phyloP scores from a whole-genome alignment of 2,329 filamentous ascomycete genomes.

The Paramyrothecium roridum region DNA sequence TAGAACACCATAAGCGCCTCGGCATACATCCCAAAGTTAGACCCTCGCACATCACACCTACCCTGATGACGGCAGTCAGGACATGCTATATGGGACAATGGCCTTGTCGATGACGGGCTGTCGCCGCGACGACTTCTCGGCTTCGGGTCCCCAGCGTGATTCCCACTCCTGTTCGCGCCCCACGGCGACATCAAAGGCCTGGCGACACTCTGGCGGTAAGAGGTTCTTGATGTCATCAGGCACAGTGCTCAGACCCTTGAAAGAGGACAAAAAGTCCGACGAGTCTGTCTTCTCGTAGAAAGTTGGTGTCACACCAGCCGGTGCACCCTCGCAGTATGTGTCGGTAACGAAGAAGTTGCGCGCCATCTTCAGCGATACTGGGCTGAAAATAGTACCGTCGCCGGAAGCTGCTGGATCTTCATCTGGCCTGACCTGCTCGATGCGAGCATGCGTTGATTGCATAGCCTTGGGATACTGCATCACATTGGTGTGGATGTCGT shows the following conservation, averaged over 20 bases:
- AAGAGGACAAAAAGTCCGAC: conserved; percentile 47
- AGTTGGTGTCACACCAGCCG: conserved; percentile 40
- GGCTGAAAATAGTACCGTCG: conserved; percentile 38
- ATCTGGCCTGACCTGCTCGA: conserved; percentile 64
- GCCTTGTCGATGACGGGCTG: conserved; percentile 61
- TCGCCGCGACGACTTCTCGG: conserved; percentile 47
- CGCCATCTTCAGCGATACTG: conserved; percentile 44
- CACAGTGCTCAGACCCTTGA: conserved; percentile 61
- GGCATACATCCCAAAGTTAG: too few species aligned
- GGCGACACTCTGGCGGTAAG: conserved; percentile 67
- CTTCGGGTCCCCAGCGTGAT: conserved; percentile 69
- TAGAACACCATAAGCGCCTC: not conserved
- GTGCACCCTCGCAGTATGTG: conserved; percentile 49
- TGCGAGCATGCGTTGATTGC: conserved; percentile 84
- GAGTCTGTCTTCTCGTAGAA: conserved; percentile 41
- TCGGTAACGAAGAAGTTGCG: conserved; percentile 58
- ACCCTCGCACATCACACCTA: not conserved
- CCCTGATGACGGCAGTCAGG: conserved; percentile 7
- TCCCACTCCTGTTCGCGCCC: conserved; percentile 70
- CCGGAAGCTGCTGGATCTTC: conserved; percentile 22
- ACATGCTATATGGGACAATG: conserved; percentile 55
- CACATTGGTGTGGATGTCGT: conserved; percentile 90
- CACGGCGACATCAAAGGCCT: conserved; percentile 67
- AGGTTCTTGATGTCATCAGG: conserved; percentile 63
- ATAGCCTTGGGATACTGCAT: conserved; percentile 85